Evolutionary conservation across 2,329 filamentous ascomycete genomes (phyloP).

Genomic region (Trichoderma harzianum): DNA sequence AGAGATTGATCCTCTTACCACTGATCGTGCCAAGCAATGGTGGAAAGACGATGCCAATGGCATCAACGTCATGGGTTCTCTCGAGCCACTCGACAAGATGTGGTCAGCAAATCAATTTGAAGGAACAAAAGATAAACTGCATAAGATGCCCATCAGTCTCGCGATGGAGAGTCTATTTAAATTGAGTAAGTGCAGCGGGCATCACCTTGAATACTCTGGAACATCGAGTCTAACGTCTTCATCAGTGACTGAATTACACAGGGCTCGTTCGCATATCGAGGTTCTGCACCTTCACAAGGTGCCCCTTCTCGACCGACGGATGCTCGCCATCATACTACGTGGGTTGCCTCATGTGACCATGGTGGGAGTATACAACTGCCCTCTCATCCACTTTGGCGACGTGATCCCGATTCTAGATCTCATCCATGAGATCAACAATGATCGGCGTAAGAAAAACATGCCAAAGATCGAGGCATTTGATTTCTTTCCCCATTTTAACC

Average conservation of each 20-base stretch:
- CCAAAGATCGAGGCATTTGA: constrained; percentile 30
- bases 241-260: constrained; percentile 27
- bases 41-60: not conserved
- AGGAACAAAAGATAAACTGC: not conserved
- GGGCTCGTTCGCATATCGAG: constrained; percentile 20
- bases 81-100: constrained; percentile 12
- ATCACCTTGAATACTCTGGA: not conserved
- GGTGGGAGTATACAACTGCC: constrained; percentile 38
- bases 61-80: constrained; percentile 6
- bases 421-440: constrained; percentile 34
- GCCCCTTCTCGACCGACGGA: constrained; percentile 32
- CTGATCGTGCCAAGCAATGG: not conserved
- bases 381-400: constrained; percentile 37
- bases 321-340: constrained; percentile 35
- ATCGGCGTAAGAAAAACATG: constrained; percentile 18
- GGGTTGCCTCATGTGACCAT: constrained; percentile 31
- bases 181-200: constrained; percentile 27
- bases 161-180: constrained; percentile 16
- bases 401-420: constrained; percentile 34
- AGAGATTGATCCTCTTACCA: not conserved
- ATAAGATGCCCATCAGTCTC: constrained; percentile 20
- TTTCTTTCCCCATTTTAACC: constrained; percentile 34
- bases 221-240: not conserved
- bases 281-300: constrained; percentile 32
- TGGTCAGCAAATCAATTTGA: constrained; percentile 22